Base-by-base conservation (phyloP, 148 eudicot genomes). In the Linanthus parryae region DNA sequence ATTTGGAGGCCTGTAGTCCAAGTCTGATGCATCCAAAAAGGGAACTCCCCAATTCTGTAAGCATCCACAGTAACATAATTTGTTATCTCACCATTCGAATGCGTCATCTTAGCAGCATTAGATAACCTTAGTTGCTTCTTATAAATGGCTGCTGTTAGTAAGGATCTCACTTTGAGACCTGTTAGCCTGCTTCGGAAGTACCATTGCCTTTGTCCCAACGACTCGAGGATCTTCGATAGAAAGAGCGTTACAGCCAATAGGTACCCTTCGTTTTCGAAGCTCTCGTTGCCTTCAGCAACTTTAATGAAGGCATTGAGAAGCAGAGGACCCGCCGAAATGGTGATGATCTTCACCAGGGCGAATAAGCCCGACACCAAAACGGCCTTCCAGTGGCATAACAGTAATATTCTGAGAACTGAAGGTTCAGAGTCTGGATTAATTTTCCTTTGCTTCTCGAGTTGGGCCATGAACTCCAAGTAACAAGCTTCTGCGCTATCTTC, bases 201-300 rank as follows among this genome's bases (percentile, higher is more conserved):
- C 97, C 95, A 90, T 35, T 86, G 97, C 55, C 95, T 67, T 57
- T 86, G 86, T 9, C 94, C 72, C 12, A 86, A 34, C 0, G 98
- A 86, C 57, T 86, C 98, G 19, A 77, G 16, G 48, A 40, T 57
- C 71, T 91, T 91, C 2, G 78, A 29, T 13, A 79, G 20, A 60
- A 83, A 86, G 30, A 91, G 90, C 1, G 61, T 7, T 35, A 71
- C 12, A 24, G 88, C 98, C 54, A 91, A 59, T 18, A 81, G 7
- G 29, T 76, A 86, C 6, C 85, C 88, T 52, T 91, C 98, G 10
- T 77, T 51, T 58, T 61, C 58, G 52, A 83, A 81, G 48, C 69
- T 71, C 60, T 57, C 72, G 15, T 77, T 59, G 7, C 95, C 95
- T 77, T 86, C 94, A 0, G 94, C 89, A 36, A 91, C 94, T 36